A percentile compares a stretch with the other conserved stretches of the same genome.
Evolutionary conservation across 2,329 filamentous ascomycete species (phyloP).

Genomic region (Diplocarpon mali): DNA sequence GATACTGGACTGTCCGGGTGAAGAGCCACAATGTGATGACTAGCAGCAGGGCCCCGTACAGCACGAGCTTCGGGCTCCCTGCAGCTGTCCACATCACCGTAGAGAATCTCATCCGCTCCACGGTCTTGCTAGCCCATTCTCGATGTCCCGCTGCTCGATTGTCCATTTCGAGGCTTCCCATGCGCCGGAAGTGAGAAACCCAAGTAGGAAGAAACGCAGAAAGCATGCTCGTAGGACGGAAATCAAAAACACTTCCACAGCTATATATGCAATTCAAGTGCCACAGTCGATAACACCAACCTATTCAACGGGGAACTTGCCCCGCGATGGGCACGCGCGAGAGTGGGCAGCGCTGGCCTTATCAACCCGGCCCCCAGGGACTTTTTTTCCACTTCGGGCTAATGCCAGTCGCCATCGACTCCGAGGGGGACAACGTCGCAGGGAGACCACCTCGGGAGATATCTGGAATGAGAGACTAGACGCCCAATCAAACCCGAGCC

Average conservation of each 20-base stretch:
- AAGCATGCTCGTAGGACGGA: no score
- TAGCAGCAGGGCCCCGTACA: constrained; percentile 14
- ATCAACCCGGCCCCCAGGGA: constrained; percentile 17
- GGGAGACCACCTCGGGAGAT: constrained; percentile 17
- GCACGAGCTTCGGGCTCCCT: constrained; percentile 12
- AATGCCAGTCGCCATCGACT: constrained; percentile 10
- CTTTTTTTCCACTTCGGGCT: constrained; percentile 21
- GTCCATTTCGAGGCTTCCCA: constrained; percentile 9
- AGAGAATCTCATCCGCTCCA: constrained; percentile 6
- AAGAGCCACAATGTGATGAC: constrained; percentile 18
- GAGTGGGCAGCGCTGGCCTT: constrained; percentile 11
- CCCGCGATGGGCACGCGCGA: constrained; percentile 13
- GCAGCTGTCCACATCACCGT: constrained; percentile 7
- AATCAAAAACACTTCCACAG: background rate
- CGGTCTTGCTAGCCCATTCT: constrained; percentile 6
- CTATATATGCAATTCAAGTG: constrained; percentile 1
- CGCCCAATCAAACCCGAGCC: background rate
- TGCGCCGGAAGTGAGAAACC: background rate
- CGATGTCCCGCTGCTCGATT: constrained; percentile 8
- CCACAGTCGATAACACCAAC: constrained; percentile 7
- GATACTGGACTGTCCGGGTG: constrained; percentile 10
- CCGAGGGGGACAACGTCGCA: constrained; percentile 3
- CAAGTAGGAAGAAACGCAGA: background rate
- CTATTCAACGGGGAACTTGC: constrained; percentile 9
- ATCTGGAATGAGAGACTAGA: background rate